Percentiles rank a stretch among this genome's conserved stretches.
phyloP scores from a whole-genome alignment of 2,329 filamentous ascomycete species.

The Cyclaneusma minus region DNA sequence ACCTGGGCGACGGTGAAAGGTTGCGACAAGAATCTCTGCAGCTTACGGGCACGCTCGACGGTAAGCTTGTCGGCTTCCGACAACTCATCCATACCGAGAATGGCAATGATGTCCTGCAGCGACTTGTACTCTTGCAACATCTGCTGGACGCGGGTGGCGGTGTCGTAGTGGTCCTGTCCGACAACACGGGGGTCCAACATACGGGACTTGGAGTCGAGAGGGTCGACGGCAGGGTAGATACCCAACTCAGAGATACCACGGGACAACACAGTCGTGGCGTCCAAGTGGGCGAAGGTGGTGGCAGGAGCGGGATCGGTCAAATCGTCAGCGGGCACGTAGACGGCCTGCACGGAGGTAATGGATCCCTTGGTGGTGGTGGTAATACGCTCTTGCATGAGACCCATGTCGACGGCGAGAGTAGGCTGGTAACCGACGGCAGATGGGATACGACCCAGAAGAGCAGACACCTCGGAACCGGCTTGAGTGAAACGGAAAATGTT shows the following conservation, averaged over 20 bases:
- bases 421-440: slow-evolving; percentile 99
- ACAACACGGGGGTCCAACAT: slow-evolving; percentile 99
- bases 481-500: slow-evolving; percentile 99
- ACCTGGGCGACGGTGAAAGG: slow-evolving; percentile 82
- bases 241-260: slow-evolving; percentile 99
- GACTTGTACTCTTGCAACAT: slow-evolving; percentile 99
- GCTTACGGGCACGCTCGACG: slow-evolving; percentile 99
- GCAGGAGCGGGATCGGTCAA: slow-evolving; percentile 99
- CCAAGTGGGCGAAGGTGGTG: slow-evolving; percentile 99
- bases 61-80: slow-evolving; percentile 99
- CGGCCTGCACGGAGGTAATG: slow-evolving; percentile 99
- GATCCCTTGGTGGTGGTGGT: slow-evolving; percentile 99
- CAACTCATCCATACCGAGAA: slow-evolving; percentile 99
- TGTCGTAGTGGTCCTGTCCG: slow-evolving; percentile 94
- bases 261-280: slow-evolving; percentile 99
- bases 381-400: slow-evolving; percentile 99
- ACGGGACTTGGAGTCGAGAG: slow-evolving; percentile 98
- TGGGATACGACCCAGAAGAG: slow-evolving; percentile 96
- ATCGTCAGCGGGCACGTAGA: slow-evolving; percentile 99
- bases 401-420: slow-evolving; percentile 97
- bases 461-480: slow-evolving; percentile 99
- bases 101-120: slow-evolving; percentile 99
- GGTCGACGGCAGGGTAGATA: slow-evolving; percentile 99
- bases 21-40: slow-evolving; percentile 99
- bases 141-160: slow-evolving; percentile 89